A percentile compares a stretch with the other conserved stretches of the same genome.
Conservation (phyloP, 805 yeast genomes). For the Candida silvicultrix region DNA sequence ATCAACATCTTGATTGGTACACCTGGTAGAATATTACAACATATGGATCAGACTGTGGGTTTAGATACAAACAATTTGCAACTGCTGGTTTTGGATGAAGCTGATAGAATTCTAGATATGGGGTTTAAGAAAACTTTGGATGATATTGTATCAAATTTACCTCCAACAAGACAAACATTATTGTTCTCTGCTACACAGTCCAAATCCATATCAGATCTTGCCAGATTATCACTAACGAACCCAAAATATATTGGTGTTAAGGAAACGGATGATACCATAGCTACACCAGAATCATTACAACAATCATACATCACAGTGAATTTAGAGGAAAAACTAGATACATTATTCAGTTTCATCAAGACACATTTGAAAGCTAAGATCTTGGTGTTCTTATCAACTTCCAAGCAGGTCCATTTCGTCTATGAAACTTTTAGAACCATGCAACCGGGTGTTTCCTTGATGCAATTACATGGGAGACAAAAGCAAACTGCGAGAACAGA, state of each 20-base stretch:
- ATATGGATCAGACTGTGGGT: constrained; percentile 59
- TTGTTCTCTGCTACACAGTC: constrained; percentile 91
- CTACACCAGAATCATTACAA: constrained; percentile 77
- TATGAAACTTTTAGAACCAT: constrained; percentile 21
- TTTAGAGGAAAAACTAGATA: constrained; percentile 77
- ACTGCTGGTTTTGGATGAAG: constrained; percentile 84
- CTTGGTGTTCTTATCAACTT: constrained; percentile 68
- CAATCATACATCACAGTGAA: constrained; percentile 74
- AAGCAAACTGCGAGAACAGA: constrained; percentile 72
- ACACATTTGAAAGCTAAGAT: constrained; percentile 80
- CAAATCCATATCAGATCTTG: constrained; percentile 76
- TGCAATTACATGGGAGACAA: constrained; percentile 77
- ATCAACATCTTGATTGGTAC: constrained; percentile 87
- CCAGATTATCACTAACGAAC: constrained; percentile 84
- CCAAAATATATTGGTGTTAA: constrained; percentile 88
- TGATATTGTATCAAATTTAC: constrained; percentile 62
- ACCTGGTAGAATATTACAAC: constrained; percentile 84
- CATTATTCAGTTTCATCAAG: constrained; percentile 62
- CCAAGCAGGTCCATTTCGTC: constrained; percentile 44
- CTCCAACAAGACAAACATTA: constrained; percentile 90
- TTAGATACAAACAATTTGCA: constrained; percentile 56
- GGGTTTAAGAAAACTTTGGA: constrained; percentile 70
- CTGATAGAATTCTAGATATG: constrained; percentile 79
- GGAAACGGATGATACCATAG: constrained; percentile 52
- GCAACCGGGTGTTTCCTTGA: constrained; percentile 47